A percentile compares a stretch with the other conserved stretches of the same genome.
Conservation (phyloP, 352 stramenopile species). For the Globisporangium megalacanthum region DNA sequence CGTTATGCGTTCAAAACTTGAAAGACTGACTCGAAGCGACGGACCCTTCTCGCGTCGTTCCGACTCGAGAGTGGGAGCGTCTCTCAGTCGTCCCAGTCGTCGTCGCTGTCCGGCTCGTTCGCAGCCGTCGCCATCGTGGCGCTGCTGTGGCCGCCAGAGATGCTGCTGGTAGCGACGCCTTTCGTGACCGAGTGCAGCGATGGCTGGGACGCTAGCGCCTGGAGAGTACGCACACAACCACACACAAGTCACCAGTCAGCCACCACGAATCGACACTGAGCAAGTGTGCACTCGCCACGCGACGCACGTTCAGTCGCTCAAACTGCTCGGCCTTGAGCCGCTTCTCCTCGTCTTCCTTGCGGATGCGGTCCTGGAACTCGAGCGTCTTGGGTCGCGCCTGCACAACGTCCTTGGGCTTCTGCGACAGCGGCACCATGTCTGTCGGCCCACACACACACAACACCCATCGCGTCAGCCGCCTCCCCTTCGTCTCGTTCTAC, state of each 20-base stretch:
- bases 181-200: constrained; percentile 58
- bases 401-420: constrained; percentile 36
- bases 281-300: neutral
- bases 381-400: constrained; percentile 50
- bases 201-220: constrained; percentile 62
- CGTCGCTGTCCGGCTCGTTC: constrained; percentile 55
- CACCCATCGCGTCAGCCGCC: constrained; percentile 3
- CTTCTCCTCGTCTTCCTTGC: constrained; percentile 61
- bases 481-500: neutral
- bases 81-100: constrained; percentile 79
- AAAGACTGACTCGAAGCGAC: neutral
- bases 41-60: constrained; percentile 8
- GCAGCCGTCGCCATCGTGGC: constrained; percentile 5
- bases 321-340: constrained; percentile 55
- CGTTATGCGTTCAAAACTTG: constrained; percentile 2
- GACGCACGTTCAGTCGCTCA: constrained; percentile 60
- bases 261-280: too few species aligned
- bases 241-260: neutral
- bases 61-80: too few species aligned
- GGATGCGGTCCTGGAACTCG: constrained; percentile 56
- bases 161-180: constrained; percentile 8
- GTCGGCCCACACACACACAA: constrained; percentile 6
- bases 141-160: neutral
- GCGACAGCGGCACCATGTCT: constrained; percentile 60
- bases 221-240: neutral